Evolutionary conservation across 2,329 filamentous ascomycete genomes (phyloP).

Genomic region (Colletotrichum limetticola): DNA sequence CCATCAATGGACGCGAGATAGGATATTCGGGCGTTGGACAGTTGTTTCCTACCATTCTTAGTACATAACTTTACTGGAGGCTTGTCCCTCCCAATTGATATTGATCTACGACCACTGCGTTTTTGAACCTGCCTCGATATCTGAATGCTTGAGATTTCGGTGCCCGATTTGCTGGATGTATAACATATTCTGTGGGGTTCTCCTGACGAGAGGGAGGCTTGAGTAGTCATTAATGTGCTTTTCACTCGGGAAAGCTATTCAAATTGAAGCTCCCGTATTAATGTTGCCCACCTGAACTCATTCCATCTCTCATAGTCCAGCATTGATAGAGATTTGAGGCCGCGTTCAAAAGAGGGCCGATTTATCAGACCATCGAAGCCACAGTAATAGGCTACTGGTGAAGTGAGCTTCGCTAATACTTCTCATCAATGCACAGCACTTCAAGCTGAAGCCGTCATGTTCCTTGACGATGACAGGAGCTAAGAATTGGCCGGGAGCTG

Average conservation of each 20-base stretch:
- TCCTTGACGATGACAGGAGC: not conserved
- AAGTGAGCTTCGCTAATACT: too few species aligned
- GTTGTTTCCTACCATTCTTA: constrained; percentile 15
- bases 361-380: too few species aligned
- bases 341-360: too few species aligned
- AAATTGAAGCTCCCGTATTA: too few species aligned
- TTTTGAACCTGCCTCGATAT: not conserved
- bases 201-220: too few species aligned
- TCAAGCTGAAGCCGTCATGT: not conserved
- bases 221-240: too few species aligned
- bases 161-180: not conserved
- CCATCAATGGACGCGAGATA: not conserved
- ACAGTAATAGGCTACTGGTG: too few species aligned
- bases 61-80: constrained; percentile 20
- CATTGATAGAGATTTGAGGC: too few species aligned
- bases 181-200: not conserved
- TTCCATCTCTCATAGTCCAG: too few species aligned
- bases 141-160: too few species aligned
- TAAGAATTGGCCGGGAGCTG: not conserved
- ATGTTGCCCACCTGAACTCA: too few species aligned
- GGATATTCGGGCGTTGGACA: constrained; percentile 9
- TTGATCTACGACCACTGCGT: not conserved
- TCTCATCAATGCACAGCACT: not conserved
- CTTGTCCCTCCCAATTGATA: constrained; percentile 11
- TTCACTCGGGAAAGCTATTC: too few species aligned